These are phyloP conservation scores for Thyridium curvatum DNA, from an alignment of 2,329 filamentous ascomycete genomes.

Conservation along the genomic window DNA sequence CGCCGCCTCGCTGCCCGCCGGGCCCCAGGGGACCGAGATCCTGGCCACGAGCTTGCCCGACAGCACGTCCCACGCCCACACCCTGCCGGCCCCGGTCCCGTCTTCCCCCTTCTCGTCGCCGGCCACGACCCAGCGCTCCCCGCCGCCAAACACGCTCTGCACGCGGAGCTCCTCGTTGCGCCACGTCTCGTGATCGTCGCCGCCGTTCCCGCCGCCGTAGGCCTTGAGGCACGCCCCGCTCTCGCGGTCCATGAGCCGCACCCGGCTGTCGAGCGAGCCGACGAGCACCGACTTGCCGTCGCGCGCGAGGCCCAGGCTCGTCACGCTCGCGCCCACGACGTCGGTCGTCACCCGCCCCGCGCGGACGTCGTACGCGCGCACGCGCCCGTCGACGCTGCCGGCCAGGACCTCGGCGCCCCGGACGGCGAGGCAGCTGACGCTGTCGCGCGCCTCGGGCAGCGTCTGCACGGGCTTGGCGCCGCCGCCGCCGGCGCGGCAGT, in stretches of 20 bases:
- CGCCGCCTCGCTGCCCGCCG: conserved; percentile 31
- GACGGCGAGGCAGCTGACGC: conserved; percentile 46
- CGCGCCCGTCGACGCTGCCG: conserved; percentile 78
- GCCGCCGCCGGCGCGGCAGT: conserved; percentile 44
- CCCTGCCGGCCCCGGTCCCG: conserved; percentile 44
- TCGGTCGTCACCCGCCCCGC: conserved; percentile 67
- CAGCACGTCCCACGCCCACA: conserved; percentile 81
- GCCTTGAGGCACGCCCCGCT: conserved; percentile 67
- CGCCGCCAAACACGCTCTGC: conserved; percentile 66
- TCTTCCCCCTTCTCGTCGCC: conserved; percentile 58
- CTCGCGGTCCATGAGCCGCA: conserved; percentile 75
- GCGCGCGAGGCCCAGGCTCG: conserved; percentile 62
- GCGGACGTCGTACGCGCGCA: conserved; percentile 76
- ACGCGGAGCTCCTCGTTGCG: conserved; percentile 68
- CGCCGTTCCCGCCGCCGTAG: conserved; percentile 39
- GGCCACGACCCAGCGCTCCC: conserved; percentile 71
- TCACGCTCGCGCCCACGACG: conserved; percentile 65
- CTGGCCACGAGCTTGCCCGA: conserved; percentile 61
- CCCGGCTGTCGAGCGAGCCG: conserved; percentile 65
- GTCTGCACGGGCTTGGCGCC: conserved; percentile 62
- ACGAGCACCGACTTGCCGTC: conserved; percentile 72
- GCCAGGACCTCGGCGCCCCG: conserved; percentile 55
- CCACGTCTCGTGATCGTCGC: conserved; percentile 22
- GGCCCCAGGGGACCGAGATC: conserved; percentile 53
- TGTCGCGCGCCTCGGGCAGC: conserved; percentile 66